A percentile compares a stretch with the other conserved stretches of the same genome.
These are phyloP conservation scores for Nemania sp. DNA, from an alignment of 2,329 filamentous ascomycete species.

Conservation along the genomic window DNA sequence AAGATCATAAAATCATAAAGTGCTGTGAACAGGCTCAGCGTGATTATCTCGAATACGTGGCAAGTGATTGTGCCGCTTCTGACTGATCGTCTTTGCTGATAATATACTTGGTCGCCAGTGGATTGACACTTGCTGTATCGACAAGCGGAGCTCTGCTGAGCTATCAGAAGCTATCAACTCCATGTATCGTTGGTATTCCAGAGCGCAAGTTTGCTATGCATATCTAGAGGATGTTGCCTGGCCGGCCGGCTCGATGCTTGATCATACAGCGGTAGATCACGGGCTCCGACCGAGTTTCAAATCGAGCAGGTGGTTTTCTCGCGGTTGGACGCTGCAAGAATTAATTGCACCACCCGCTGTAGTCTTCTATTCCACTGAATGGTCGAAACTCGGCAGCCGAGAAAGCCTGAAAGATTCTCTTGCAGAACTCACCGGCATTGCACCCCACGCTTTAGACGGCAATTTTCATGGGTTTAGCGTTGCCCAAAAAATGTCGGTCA, in stretches of 20 bases:
- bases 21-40: neutral
- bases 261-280: neutral
- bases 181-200: neutral
- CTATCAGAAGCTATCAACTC: no score
- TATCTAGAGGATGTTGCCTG: conserved; percentile 3
- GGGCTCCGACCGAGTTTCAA: neutral
- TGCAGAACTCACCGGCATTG: neutral
- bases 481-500: conserved; percentile 3
- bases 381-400: neutral
- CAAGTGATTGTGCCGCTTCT: neutral
- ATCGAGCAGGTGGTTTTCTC: neutral
- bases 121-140: conserved; percentile 7
- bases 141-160: neutral
- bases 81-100: neutral
- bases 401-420: neutral
- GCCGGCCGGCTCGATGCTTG: no score
- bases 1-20: neutral
- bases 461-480: neutral
- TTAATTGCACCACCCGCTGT: neutral
- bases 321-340: no score
- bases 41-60: neutral
- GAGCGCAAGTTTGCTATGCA: neutral
- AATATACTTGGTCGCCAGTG: no score
- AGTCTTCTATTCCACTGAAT: neutral
- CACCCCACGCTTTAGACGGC: neutral